Base-by-base conservation (phyloP, 805 yeast species). In the Schwanniomyces pseudopolymorphus region DNA sequence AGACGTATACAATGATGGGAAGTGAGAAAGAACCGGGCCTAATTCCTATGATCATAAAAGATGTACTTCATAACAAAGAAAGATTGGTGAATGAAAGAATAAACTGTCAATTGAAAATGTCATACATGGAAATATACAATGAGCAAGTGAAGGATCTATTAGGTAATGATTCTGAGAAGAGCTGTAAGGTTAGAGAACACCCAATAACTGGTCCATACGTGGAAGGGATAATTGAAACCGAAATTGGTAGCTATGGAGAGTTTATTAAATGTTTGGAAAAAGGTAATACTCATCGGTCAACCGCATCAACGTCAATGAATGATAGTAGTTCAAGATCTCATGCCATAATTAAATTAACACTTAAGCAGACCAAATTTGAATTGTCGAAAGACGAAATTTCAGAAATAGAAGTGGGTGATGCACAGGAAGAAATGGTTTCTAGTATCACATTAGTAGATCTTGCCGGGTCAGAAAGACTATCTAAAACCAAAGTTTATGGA, bases 391-490 rank as follows among this genome's bases (percentile, higher is more conserved):
- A 39, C 4, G 82, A 78, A 51, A 25, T 24, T 13, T 42, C 39
- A 14, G 47, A 66, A 51, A 40, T 54, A 43, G 48, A 57, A 19
- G 55, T 67, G 5, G 74, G 78, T 3, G 71, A 69, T 9, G 64
- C 78, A 2, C 63, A 69, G 1, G 75, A 74, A 42, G 79, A 76
- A 48, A 79, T 79, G 53, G 63, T 75, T 1, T 85, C 94, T 2
- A 78, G 78, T 49, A 70, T 89, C 33, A 74, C 85, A 47, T 69
- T 88, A 14, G 92, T 88, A 2, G 96, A 88, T 64, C 66, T 88
- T 50, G 96, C 96, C 0, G 91, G 96, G 0, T 85, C 92, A 1
- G 96, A 88, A 60, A 71, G 92, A 43, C 80, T 84, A 2, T 63
- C 70, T 16, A 75, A 84, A 21, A 80, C 88, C 0, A 84, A 86